phyloP scores from a whole-genome alignment of 352 stramenopile species.

The Globisporangium barbulae region DNA sequence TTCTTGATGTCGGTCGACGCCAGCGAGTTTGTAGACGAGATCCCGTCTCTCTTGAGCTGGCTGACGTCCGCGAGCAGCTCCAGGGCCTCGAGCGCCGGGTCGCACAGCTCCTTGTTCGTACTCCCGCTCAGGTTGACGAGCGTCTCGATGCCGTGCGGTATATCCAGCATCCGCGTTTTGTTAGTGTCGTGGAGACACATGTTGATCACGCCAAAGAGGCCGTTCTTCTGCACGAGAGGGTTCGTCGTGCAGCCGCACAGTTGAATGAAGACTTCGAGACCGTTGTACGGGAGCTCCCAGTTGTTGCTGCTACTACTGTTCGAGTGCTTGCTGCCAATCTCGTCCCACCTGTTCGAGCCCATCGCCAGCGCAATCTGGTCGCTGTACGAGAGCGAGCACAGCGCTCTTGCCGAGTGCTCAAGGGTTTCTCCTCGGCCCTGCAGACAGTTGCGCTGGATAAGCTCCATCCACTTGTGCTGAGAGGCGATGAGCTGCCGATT shows the following conservation, averaged over 20 bases:
- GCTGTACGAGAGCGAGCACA: slow-evolving; percentile 83
- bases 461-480: slow-evolving; percentile 47
- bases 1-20: slow-evolving; percentile 56
- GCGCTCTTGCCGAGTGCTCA: slow-evolving; percentile 69
- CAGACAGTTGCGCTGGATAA: slow-evolving; percentile 53
- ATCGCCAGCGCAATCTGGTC: slow-evolving; percentile 66
- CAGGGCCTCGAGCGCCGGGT: slow-evolving; percentile 70
- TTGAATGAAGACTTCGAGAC: slow-evolving; percentile 45
- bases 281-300: slow-evolving; percentile 24
- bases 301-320: background rate
- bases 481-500: slow-evolving; percentile 72
- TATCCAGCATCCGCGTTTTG: slow-evolving; percentile 70
- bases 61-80: slow-evolving; percentile 75
- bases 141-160: slow-evolving; percentile 73
- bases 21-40: slow-evolving; percentile 28
- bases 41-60: slow-evolving; percentile 34
- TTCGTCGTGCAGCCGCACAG: slow-evolving; percentile 32
- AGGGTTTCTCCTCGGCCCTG: slow-evolving; percentile 29
- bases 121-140: slow-evolving; percentile 73
- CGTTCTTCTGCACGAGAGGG: slow-evolving; percentile 51
- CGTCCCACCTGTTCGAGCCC: slow-evolving; percentile 17
- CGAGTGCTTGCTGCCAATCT: slow-evolving; percentile 3
- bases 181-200: slow-evolving; percentile 82
- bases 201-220: slow-evolving; percentile 77
- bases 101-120: slow-evolving; percentile 51